Evolutionary conservation across 75 land plant genomes (phyloP).

Genomic region (Selaginella tamariscina): DNA sequence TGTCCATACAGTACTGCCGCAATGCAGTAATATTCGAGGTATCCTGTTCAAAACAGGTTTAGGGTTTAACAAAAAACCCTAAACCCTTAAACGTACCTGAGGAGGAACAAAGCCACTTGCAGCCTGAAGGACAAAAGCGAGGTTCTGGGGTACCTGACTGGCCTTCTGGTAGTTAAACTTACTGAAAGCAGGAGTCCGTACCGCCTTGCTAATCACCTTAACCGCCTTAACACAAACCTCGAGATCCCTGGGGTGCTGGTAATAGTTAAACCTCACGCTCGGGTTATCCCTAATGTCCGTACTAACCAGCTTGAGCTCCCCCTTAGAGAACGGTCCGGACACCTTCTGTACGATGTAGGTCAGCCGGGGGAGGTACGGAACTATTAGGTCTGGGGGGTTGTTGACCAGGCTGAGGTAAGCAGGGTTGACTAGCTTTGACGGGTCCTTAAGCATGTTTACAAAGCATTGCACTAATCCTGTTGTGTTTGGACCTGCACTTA

Average conservation of each 20-base stretch:
- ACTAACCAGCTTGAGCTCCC: neutral
- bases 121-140: neutral
- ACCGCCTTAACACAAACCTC: slow-evolving; percentile 11
- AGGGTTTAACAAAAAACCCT: too few relatives aligned
- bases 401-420: neutral
- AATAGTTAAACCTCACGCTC: slow-evolving; percentile 12
- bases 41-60: too few relatives aligned
- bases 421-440: slow-evolving; percentile 1
- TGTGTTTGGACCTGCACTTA: slow-evolving; percentile 1
- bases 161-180: slow-evolving; percentile 6
- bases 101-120: neutral
- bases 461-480: slow-evolving; percentile 1
- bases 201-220: slow-evolving; percentile 13
- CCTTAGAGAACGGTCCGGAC: slow-evolving; percentile 1
- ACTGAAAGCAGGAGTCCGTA: neutral
- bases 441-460: slow-evolving; percentile 7
- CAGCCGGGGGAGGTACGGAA: neutral
- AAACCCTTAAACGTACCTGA: too few relatives aligned
- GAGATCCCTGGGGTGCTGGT: slow-evolving; percentile 14
- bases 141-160: neutral
- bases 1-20: slow-evolving; percentile 5
- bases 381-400: neutral
- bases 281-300: slow-evolving; percentile 14
- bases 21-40: neutral
- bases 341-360: slow-evolving; percentile 2